phyloP scores from a whole-genome alignment of 2,329 filamentous ascomycete genomes.

The Apiospora marii region DNA sequence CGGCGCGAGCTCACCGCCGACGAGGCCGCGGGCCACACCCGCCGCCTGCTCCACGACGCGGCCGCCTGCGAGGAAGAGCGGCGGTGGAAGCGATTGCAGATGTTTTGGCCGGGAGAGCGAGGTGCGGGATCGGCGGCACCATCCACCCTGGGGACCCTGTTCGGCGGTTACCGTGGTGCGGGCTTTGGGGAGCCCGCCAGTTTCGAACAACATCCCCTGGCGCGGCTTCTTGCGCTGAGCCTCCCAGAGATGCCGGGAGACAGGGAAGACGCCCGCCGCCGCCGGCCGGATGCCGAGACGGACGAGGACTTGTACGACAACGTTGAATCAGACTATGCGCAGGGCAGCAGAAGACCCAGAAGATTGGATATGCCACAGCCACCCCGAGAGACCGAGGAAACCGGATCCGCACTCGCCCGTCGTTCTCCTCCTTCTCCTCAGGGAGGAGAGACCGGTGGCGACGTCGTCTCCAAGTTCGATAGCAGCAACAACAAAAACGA shows the following conservation, averaged over 20 bases:
- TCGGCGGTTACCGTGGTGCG: neutral
- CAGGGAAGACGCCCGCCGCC: neutral
- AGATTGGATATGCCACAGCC: neutral
- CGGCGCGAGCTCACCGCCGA: neutral
- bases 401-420: neutral
- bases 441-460: neutral
- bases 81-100: neutral
- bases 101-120: neutral
- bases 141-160: neutral
- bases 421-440: neutral
- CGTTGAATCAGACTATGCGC: constrained; percentile 28
- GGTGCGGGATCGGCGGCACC: neutral
- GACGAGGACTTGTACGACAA: constrained; percentile 31
- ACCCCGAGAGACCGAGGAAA: neutral
- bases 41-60: constrained; percentile 21
- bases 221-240: neutral
- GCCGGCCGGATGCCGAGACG: constrained; percentile 16
- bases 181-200: neutral
- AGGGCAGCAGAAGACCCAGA: neutral
- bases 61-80: constrained; percentile 24
- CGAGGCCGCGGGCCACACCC: neutral
- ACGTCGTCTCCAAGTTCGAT: neutral
- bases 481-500: neutral
- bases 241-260: neutral
- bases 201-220: neutral